Base-by-base conservation (phyloP, 23 red algal genomes). In the Cyanidioschyzon merolae region DNA sequence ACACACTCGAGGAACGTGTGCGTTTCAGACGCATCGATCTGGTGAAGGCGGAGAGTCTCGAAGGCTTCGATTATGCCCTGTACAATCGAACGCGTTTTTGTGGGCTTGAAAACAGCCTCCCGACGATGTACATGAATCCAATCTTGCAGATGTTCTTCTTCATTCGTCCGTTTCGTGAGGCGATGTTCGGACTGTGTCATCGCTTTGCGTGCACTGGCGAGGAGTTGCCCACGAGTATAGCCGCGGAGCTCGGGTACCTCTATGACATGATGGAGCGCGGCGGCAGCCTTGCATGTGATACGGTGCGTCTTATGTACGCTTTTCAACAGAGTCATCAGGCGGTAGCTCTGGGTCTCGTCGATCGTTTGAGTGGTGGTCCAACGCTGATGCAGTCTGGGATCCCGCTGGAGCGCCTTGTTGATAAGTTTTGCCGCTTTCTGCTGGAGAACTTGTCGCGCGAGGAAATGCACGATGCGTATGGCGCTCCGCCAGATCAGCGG, bases 241-340 rank as follows among this genome's bases (percentile, higher is more conserved):
- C 88, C 34, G 88, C 84, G 51, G 92, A 96, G 76, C 84, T 96
- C 39, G 51, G 87, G 39, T 87, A 90, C 58, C 71, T 96, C 68
- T 96, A 90, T 57, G 77, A 87, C 29, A 96, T 96, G 92, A 80
- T 96, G 50, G 79, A 95, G 45, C 75, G 85, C 41, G 92, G 92
- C 37, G 82, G 74, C 12, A 87, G 87, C 29, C 76, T 77, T 74
- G 92, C 92, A 0, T 87, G 83, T 74, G 86, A 96, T 76, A 83
- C 92, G 58, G 81, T 82, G 35, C 89, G 90, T 59, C 89, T 96
- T 58, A 90, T 86, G 67, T 54, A 80, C 51, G 92, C 92, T 1
- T 90, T 96, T 41, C 88, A 86, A 79, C 82, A 79, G 1, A 90
- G 83, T 68, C 87, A 86, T 40, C 85, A 90, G 26, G 88, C 92